phyloP scores from a whole-genome alignment of 129 eudicot genomes.

The Helianthus annuus region HanXRQr2.0-SUNRISE NC_035447.2:174269725-174270224 shows the following conservation, averaged over 20 bases:
- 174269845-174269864: slow-evolving; percentile 64
- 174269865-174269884: slow-evolving; percentile 90
- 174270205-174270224: slow-evolving; percentile 98
- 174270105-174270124: slow-evolving; percentile 3
- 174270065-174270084: neutral
- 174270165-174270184: neutral
- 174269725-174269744: slow-evolving; percentile 90
- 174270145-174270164: neutral
- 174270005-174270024: slow-evolving; percentile 87
- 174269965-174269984: slow-evolving; percentile 95
- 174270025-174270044: neutral
- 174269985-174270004: slow-evolving; percentile 97
- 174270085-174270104: neutral
- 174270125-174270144: slow-evolving; percentile 16
- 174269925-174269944: slow-evolving; percentile 98
- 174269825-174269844: neutral
- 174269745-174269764: slow-evolving; percentile 94
- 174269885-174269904: slow-evolving; percentile 89
- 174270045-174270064: too few species aligned
- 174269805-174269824: neutral
- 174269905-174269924: slow-evolving; percentile 90
- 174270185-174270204: slow-evolving; percentile 88
- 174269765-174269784: slow-evolving; percentile 68
- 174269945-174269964: slow-evolving; percentile 98
- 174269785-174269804: slow-evolving; percentile 38